Conservation (phyloP, 768 basidiomycete species). For the Russula vinacea region DNA sequence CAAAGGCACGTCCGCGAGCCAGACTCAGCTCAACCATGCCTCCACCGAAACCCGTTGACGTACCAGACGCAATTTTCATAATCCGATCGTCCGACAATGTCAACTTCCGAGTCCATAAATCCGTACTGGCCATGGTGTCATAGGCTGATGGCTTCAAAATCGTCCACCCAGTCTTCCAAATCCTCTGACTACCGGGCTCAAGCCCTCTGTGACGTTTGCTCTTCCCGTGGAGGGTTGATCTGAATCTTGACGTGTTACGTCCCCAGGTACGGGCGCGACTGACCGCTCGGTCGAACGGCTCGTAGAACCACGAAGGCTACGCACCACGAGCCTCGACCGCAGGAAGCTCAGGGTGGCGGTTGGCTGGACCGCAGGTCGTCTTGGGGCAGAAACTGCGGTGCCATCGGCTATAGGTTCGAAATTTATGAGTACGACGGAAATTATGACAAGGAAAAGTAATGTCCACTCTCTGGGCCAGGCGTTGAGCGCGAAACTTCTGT, state of each 20-base stretch:
- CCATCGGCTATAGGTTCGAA: conserved; percentile 57
- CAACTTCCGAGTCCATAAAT: conserved; percentile 14
- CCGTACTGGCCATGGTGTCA: conserved; percentile 28
- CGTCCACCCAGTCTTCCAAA: conserved; percentile 43
- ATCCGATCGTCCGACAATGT: conserved; percentile 10
- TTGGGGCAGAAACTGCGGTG: conserved; percentile 57
- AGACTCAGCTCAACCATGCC: neutral
- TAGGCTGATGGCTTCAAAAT: conserved; percentile 56
- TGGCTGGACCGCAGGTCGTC: conserved; percentile 82
- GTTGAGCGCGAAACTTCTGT: conserved; percentile 77
- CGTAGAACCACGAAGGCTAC: conserved; percentile 60
- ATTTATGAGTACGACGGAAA: conserved; percentile 8
- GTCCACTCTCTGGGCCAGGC: conserved; percentile 79
- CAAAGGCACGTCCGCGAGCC: conserved; percentile 44
- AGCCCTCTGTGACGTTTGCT: conserved; percentile 16
- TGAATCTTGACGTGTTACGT: conserved; percentile 35
- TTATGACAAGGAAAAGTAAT: conserved; percentile 7
- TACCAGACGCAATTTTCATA: neutral
- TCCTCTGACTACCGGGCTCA: conserved; percentile 28
- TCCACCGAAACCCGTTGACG: neutral
- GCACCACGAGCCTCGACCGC: conserved; percentile 62
- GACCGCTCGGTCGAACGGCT: conserved; percentile 40
- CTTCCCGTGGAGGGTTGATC: conserved; percentile 28
- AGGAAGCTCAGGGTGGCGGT: too few relatives aligned
- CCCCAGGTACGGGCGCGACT: conserved; percentile 34